A percentile compares a stretch with the other conserved stretches of the same genome.
Conservation (phyloP, 768 basidiomycete species). For the Mycena indigotica region DNA sequence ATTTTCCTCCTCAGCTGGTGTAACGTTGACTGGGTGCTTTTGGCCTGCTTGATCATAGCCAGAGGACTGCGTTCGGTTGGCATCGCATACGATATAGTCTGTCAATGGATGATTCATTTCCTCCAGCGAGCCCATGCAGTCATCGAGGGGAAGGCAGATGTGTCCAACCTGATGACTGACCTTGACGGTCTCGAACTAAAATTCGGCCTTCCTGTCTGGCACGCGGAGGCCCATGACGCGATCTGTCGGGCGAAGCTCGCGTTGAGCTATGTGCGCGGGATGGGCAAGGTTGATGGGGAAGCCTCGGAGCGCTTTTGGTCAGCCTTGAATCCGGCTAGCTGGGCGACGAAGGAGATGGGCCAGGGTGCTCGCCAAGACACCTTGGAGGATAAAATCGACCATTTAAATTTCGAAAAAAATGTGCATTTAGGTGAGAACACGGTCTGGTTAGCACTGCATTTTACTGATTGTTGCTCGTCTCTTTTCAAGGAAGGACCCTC, state of each 20-base stretch:
- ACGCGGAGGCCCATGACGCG: conserved; percentile 16
- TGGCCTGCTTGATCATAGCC: conserved; percentile 7
- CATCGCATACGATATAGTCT: conserved; percentile 30
- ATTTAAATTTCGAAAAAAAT: conserved; percentile 18
- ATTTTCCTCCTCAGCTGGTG: conserved; percentile 15
- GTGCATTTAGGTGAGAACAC: not conserved
- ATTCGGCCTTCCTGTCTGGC: conserved; percentile 19
- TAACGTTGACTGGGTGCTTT: conserved; percentile 28
- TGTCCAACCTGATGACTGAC: not conserved
- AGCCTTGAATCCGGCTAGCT: conserved; percentile 21
- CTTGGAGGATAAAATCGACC: conserved; percentile 28
- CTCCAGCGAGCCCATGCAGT: not conserved
- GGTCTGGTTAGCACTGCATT: too few species aligned
- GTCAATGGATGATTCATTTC: conserved; percentile 23
- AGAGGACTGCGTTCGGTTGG: not conserved
- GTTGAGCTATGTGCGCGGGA: conserved; percentile 10
- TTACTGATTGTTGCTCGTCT: too few species aligned
- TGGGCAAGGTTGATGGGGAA: conserved; percentile 14
- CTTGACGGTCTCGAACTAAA: not conserved
- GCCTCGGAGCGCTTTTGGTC: conserved; percentile 31
- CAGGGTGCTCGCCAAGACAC: conserved; percentile 26
- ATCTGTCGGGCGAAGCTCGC: conserved; percentile 13
- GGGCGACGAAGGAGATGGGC: conserved; percentile 35
- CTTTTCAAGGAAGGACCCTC: too few species aligned
- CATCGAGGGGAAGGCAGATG: not conserved